phyloP scores from a whole-genome alignment of 2,329 filamentous ascomycete genomes.

The Calycina marina region DNA sequence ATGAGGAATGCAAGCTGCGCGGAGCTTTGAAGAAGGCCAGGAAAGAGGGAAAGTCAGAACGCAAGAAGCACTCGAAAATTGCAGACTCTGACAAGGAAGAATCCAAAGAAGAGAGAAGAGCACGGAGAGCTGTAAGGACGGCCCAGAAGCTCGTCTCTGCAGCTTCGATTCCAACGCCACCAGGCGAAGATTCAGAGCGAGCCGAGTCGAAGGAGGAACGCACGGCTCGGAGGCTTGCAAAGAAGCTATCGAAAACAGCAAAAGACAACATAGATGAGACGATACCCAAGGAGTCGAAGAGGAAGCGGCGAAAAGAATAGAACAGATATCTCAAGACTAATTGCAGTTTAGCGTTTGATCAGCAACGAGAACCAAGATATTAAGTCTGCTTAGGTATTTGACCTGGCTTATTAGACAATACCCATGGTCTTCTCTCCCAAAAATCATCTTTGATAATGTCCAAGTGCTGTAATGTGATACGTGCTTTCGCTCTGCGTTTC shows the following conservation, averaged over 20 bases:
- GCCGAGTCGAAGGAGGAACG: slow-evolving; percentile 10
- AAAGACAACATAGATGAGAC: slow-evolving; percentile 8
- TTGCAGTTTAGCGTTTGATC: slow-evolving; percentile 3
- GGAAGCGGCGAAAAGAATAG: slow-evolving; percentile 17
- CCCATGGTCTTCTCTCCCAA: slow-evolving; percentile 78
- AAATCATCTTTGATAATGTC: slow-evolving; percentile 95
- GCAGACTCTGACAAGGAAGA: slow-evolving; percentile 10
- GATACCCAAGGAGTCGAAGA: slow-evolving; percentile 20
- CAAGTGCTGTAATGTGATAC: slow-evolving; percentile 68
- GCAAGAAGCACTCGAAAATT: neutral
- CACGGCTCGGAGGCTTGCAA: slow-evolving; percentile 13
- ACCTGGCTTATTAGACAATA: slow-evolving; percentile 60
- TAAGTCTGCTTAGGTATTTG: slow-evolving; percentile 45
- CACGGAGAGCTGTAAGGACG: slow-evolving; percentile 24
- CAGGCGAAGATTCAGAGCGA: slow-evolving; percentile 9
- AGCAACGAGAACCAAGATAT: slow-evolving; percentile 4
- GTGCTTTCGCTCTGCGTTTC: slow-evolving; percentile 68
- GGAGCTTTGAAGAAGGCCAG: slow-evolving; percentile 3
- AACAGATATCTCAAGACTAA: neutral
- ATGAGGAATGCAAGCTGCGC: too few relatives aligned
- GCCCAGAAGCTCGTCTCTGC: too few relatives aligned
- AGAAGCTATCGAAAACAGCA: slow-evolving; percentile 16
- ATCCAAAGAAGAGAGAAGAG: slow-evolving; percentile 23
- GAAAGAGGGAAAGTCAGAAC: slow-evolving; percentile 1
- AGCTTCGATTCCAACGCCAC: too few relatives aligned